These are phyloP conservation scores for Penicillium coffeae DNA, from an alignment of 495 filamentous ascomycete genomes.

Conservation along the genomic window DNA sequence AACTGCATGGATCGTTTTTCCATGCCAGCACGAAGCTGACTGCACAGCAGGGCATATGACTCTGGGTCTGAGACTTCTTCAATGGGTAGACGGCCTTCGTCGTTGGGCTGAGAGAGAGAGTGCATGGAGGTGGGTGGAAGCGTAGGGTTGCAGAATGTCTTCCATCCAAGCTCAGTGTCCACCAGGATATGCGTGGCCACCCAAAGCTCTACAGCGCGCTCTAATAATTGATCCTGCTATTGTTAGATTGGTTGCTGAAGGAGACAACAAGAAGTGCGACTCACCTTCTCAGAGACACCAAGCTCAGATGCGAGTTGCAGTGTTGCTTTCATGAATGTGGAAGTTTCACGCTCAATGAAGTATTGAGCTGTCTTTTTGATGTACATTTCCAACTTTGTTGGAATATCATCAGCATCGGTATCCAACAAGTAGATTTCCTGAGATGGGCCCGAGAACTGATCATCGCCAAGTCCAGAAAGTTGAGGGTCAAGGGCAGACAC, in stretches of 20 bases:
- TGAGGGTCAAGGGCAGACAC: slow-evolving; percentile 50
- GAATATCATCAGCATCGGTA: slow-evolving; percentile 63
- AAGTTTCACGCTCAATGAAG: slow-evolving; percentile 63
- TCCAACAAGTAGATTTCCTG: slow-evolving; percentile 57
- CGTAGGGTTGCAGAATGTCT: slow-evolving; percentile 51
- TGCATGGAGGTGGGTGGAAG: slow-evolving; percentile 41
- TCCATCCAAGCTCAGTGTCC: slow-evolving; percentile 65
- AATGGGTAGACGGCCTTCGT: slow-evolving; percentile 43
- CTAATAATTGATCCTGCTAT: slow-evolving; percentile 55
- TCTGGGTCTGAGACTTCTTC: slow-evolving; percentile 42
- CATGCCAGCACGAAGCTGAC: slow-evolving; percentile 68
- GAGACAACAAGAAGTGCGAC: too few species aligned
- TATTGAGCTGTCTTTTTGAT: slow-evolving; percentile 59
- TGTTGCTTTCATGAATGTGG: slow-evolving; percentile 64
- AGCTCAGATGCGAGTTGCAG: slow-evolving; percentile 56
- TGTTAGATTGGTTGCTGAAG: too few species aligned
- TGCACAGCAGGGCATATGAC: slow-evolving; percentile 53
- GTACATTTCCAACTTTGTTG: slow-evolving; percentile 64
- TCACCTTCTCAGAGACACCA: slow-evolving; percentile 49
- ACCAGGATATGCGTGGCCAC: slow-evolving; percentile 67
- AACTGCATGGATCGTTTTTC: slow-evolving; percentile 67
- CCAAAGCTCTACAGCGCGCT: slow-evolving; percentile 71
- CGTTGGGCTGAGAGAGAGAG: slow-evolving; percentile 35
- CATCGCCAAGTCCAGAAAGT: slow-evolving; percentile 48
- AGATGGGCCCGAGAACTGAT: slow-evolving; percentile 37